Evolutionary conservation across 1,139 yeast species (phyloP).

Genomic region (Saccharomycopsis phalli): DNA sequence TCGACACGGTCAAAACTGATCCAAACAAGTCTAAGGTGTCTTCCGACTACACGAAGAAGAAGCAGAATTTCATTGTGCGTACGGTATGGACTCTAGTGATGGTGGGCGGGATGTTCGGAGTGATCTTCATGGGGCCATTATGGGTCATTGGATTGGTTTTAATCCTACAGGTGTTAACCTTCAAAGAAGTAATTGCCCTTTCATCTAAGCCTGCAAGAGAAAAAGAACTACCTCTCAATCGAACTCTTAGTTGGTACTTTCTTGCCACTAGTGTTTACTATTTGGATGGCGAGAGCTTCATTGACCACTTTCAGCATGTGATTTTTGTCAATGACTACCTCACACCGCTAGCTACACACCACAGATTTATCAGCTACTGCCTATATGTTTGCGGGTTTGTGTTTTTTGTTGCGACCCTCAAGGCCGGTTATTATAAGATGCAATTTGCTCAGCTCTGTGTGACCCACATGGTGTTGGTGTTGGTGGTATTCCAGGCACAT

Average conservation of each 20-base stretch:
- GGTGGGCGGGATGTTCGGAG: constrained; percentile 65
- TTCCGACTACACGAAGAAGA: constrained; percentile 47
- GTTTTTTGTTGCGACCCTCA: constrained; percentile 79
- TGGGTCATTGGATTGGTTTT: constrained; percentile 68
- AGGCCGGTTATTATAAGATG: constrained; percentile 81
- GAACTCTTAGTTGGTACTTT: constrained; percentile 85
- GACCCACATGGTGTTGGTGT: constrained; percentile 85
- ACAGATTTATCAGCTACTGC: constrained; percentile 75
- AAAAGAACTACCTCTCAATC: constrained; percentile 73
- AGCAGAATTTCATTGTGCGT: constrained; percentile 76
- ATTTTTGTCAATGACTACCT: constrained; percentile 35
- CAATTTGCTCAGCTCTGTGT: constrained; percentile 92
- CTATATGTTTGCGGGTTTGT: constrained; percentile 84
- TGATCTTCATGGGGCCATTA: constrained; percentile 81
- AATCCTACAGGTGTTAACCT: constrained; percentile 70
- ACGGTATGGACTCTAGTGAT: constrained; percentile 94
- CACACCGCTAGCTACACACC: constrained; percentile 50
- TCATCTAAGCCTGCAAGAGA: constrained; percentile 79
- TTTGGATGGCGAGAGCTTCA: constrained; percentile 78
- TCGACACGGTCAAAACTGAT: no score
- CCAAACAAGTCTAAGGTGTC: no score
- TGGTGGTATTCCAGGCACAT: constrained; percentile 92
- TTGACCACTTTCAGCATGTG: constrained; percentile 47
- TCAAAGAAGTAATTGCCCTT: constrained; percentile 84
- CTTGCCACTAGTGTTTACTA: constrained; percentile 75